Conservation (phyloP, 305 asterid species). For the Striga hermonthica region DNA sequence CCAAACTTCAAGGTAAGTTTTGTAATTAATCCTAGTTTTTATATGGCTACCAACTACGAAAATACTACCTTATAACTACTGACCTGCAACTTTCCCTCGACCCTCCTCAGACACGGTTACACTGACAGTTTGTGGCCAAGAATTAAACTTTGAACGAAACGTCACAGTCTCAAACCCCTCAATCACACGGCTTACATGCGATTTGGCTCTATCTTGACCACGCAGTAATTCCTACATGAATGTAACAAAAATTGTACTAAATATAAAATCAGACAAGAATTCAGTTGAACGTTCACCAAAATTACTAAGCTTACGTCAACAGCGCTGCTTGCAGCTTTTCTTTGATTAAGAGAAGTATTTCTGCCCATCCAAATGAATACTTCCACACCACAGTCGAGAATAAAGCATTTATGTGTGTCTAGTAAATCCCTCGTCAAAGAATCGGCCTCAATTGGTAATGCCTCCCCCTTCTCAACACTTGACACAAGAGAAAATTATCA, state of each 20-base stretch:
- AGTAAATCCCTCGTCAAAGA: conserved; percentile 61
- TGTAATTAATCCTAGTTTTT: not conserved
- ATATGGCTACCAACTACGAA: not conserved
- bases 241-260: conserved; percentile 4
- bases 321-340: conserved; percentile 65
- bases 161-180: conserved; percentile 81
- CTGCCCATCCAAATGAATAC: conserved; percentile 89
- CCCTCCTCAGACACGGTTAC: conserved; percentile 71
- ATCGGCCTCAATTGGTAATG: conserved; percentile 44
- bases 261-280: conserved; percentile 21
- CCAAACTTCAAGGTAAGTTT: not conserved
- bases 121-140: conserved; percentile 67
- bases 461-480: conserved; percentile 57
- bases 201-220: conserved; percentile 40
- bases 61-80: conserved; percentile 26
- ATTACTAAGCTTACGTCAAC: conserved; percentile 57
- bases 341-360: conserved; percentile 62
- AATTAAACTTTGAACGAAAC: conserved; percentile 63
- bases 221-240: conserved; percentile 42
- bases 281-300: conserved; percentile 11
- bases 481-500: conserved; percentile 17
- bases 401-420: conserved; percentile 69
- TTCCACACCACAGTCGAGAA: conserved; percentile 65
- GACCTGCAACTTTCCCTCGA: conserved; percentile 94
- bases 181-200: conserved; percentile 50